Evolutionary conservation across 148 eudicot genomes (phyloP).

Genomic region (Spergularia marina): DNA sequence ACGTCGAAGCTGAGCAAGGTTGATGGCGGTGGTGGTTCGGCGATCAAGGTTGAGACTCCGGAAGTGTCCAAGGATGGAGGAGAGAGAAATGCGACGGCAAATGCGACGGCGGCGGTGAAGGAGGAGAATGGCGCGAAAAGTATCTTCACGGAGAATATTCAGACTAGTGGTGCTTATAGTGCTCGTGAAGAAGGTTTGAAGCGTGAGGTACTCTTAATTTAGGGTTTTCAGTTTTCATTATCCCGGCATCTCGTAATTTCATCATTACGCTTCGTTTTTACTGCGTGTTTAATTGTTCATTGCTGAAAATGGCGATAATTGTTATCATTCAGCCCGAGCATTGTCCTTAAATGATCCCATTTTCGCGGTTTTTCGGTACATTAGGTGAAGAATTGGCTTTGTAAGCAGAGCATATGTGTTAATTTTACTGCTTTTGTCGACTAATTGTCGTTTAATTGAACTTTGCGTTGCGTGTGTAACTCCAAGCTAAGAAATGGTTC

Average conservation of each 20-base stretch:
- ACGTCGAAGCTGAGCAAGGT: conserved; percentile 60
- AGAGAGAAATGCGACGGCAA: conserved; percentile 1
- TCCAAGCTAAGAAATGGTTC: too few relatives aligned
- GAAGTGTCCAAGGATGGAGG: conserved; percentile 58
- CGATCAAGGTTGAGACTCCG: conserved; percentile 60
- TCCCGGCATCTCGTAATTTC: not conserved
- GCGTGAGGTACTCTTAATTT: conserved; percentile 56
- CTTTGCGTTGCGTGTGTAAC: too few relatives aligned
- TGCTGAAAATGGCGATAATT: not conserved
- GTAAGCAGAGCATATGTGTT: not conserved
- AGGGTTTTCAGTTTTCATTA: not conserved
- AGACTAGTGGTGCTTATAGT: conserved; percentile 92
- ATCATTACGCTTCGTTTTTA: not conserved
- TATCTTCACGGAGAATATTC: conserved; percentile 79
- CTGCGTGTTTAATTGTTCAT: not conserved
- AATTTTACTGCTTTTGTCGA: not conserved
- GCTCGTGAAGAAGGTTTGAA: conserved; percentile 89
- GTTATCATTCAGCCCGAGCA: too few relatives aligned
- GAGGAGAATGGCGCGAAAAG: conserved; percentile 76
- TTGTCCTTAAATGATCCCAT: too few relatives aligned
- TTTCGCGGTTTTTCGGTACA: not conserved
- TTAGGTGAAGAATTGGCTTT: not conserved
- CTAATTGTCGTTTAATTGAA: not conserved
- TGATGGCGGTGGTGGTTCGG: conserved; percentile 18
- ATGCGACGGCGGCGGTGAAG: conserved; percentile 7